A percentile compares a stretch with the other conserved stretches of the same genome.
These are phyloP conservation scores for Arthrobotrys megalospora DNA, from an alignment of 2,329 filamentous ascomycete species.

Conservation along the genomic window DNA sequence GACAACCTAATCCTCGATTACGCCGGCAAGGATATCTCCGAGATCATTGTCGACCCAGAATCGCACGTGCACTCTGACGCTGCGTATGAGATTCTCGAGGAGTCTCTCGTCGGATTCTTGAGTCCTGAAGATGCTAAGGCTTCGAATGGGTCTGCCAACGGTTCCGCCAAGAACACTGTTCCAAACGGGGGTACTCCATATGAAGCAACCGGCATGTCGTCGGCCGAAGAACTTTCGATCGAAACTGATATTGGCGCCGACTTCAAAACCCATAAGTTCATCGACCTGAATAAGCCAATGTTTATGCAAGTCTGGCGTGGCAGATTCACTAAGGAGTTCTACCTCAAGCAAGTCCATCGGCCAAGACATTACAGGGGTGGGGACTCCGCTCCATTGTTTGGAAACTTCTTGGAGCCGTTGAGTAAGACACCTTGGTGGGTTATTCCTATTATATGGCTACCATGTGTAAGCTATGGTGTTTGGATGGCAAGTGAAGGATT, in stretches of 20 bases:
- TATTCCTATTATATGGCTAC: constrained; percentile 86
- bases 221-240: constrained; percentile 85
- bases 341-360: constrained; percentile 94
- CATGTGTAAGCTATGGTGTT: constrained; percentile 81
- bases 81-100: constrained; percentile 95
- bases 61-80: constrained; percentile 91
- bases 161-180: constrained; percentile 64
- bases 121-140: constrained; percentile 41
- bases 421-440: constrained; percentile 96
- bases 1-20: constrained; percentile 90
- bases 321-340: constrained; percentile 94
- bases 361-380: constrained; percentile 96
- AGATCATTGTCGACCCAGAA: constrained; percentile 84
- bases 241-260: constrained; percentile 84
- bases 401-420: constrained; percentile 98
- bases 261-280: constrained; percentile 92
- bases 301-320: constrained; percentile 89
- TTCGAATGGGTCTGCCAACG: constrained; percentile 63
- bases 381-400: constrained; percentile 91
- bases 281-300: constrained; percentile 88
- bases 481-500: constrained; percentile 77
- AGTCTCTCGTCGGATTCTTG: constrained; percentile 86
- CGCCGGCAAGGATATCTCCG: constrained; percentile 85
- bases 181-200: constrained; percentile 69
- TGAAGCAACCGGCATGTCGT: constrained; percentile 85